Percentiles rank a stretch among this genome's conserved stretches.
phyloP scores from a whole-genome alignment of 345 rosid genomes.

The Eucalyptus cladocalyx region DNA sequence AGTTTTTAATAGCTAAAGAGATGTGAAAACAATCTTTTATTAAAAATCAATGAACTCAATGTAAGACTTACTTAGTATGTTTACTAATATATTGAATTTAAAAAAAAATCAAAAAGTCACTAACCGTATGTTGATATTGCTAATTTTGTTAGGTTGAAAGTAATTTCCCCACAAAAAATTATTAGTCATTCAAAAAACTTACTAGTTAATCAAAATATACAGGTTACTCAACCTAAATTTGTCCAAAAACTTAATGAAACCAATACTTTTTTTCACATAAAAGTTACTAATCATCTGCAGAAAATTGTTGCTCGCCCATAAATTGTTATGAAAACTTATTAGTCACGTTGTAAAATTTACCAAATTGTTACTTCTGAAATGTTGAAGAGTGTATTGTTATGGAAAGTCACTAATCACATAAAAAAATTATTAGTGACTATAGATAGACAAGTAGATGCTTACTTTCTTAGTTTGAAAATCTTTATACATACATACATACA shows the following conservation, averaged over 20 bases:
- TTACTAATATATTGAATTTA: background rate
- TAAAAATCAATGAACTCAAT: background rate
- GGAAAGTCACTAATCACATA: background rate
- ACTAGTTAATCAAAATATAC: background rate
- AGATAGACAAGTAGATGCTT: background rate
- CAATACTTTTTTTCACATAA: background rate
- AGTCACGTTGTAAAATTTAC: background rate
- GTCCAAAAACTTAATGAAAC: background rate
- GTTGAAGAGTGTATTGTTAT: background rate
- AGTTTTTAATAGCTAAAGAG: background rate
- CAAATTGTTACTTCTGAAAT: background rate
- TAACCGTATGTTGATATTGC: background rate
- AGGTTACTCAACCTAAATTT: background rate
- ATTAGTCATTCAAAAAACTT: background rate
- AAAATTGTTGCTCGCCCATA: background rate
- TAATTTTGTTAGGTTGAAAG: background rate
- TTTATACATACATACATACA: too few species aligned
- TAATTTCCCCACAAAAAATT: background rate
- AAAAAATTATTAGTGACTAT: background rate
- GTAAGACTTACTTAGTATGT: background rate
- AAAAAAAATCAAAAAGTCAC: background rate
- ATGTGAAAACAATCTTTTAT: background rate
- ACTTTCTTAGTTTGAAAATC: background rate
- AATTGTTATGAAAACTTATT: background rate
- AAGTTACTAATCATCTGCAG: background rate